Evolutionary conservation across 164 flowering plant species (phyloP).

Genomic region (grape (Vitis vinifera)): DNA sequence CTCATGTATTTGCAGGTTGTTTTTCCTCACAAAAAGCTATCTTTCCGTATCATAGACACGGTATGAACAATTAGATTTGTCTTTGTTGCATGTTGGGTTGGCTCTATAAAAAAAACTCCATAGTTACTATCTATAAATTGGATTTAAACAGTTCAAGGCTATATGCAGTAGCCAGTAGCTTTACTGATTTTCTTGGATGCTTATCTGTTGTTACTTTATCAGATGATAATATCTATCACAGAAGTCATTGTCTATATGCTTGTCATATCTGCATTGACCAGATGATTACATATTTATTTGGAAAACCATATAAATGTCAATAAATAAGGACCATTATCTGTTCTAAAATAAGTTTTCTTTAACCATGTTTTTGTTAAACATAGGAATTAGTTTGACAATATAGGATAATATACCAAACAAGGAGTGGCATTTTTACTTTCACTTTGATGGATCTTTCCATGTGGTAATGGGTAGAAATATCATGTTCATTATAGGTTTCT

Average conservation of each 20-base stretch:
- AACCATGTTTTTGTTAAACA: no score
- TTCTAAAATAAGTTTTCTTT: no score
- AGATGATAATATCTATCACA: neutral
- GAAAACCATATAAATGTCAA: no score
- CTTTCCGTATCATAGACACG: slow-evolving; percentile 92
- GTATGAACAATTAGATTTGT: slow-evolving; percentile 36
- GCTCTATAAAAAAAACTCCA: neutral
- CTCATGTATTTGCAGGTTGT: slow-evolving; percentile 61
- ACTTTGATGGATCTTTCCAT: no score
- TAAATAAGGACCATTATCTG: no score
- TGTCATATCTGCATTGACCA: neutral
- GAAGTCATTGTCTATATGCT: neutral
- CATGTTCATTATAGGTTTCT: no score
- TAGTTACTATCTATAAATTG: neutral
- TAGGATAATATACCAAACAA: no score
- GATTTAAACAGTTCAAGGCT: neutral
- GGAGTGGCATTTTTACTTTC: no score
- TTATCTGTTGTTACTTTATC: neutral
- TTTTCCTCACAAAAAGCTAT: slow-evolving; percentile 94
- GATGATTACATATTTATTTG: no score
- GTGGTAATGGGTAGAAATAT: no score
- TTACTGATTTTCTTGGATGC: neutral
- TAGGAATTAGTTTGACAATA: no score
- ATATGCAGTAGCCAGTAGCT: neutral
- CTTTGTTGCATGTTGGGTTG: neutral